A percentile compares a stretch with the other conserved stretches of the same genome.
These are phyloP conservation scores for Claviceps purpurea DNA, from an alignment of 2,329 filamentous ascomycete species.

Conservation along the genomic window DNA sequence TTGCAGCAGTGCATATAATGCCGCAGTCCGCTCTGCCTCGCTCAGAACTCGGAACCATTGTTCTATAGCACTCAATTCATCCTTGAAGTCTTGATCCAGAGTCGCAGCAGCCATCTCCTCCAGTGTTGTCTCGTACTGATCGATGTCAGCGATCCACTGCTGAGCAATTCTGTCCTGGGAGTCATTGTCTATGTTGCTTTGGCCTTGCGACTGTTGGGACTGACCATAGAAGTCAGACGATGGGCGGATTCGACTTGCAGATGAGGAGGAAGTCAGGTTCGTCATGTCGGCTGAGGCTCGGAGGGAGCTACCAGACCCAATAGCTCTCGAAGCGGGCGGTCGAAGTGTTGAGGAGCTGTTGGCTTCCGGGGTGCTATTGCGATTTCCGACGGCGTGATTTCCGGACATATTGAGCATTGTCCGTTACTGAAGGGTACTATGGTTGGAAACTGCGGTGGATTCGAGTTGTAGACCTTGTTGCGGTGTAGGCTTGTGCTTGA, in stretches of 20 bases:
- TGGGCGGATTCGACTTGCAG: slow-evolving; percentile 72
- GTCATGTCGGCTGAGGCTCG: slow-evolving; percentile 95
- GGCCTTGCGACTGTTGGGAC: slow-evolving; percentile 51
- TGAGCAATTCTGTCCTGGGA: slow-evolving; percentile 86
- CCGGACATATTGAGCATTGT: slow-evolving; percentile 52
- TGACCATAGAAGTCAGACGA: slow-evolving; percentile 92
- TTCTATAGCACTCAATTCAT: slow-evolving; percentile 95
- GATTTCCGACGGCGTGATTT: slow-evolving; percentile 62
- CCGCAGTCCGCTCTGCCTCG: slow-evolving; percentile 90
- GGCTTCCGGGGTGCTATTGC: slow-evolving; percentile 93
- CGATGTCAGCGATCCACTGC: slow-evolving; percentile 98
- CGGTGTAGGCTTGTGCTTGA: not conserved
- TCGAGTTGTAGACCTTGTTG: not conserved
- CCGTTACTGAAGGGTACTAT: not conserved
- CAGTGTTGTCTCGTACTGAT: slow-evolving; percentile 96
- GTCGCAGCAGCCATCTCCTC: slow-evolving; percentile 98
- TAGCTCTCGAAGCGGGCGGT: slow-evolving; percentile 63
- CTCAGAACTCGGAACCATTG: slow-evolving; percentile 98
- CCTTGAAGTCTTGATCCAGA: slow-evolving; percentile 98
- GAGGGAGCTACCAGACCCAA: slow-evolving; percentile 71
- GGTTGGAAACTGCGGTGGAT: not conserved
- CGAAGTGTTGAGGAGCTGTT: slow-evolving; percentile 70
- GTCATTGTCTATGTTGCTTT: slow-evolving; percentile 59
- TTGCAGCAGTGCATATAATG: slow-evolving; percentile 86
- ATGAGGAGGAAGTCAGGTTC: slow-evolving; percentile 53